These are phyloP conservation scores for Apiospora kogelbergensis DNA, from an alignment of 2,329 filamentous ascomycete species.

Conservation along the genomic window DNA sequence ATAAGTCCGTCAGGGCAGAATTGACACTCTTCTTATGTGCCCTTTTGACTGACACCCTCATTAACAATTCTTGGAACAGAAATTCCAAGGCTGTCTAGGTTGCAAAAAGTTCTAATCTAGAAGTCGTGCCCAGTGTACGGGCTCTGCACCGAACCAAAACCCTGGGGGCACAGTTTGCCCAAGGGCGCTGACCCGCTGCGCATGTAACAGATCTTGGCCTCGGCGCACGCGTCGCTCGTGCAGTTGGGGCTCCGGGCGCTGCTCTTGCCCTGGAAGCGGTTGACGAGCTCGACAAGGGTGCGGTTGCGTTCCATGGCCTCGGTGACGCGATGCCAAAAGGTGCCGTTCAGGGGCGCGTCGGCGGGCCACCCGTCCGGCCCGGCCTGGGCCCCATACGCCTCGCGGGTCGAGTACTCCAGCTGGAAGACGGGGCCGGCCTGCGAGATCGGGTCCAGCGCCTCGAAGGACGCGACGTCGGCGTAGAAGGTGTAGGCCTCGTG, in stretches of 20 bases:
- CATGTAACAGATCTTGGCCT: conserved; percentile 60
- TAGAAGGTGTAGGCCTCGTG: conserved; percentile 43
- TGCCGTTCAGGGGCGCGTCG: conserved; percentile 54
- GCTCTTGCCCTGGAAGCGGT: conserved; percentile 51
- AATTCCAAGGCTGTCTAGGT: neutral
- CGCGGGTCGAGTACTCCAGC: conserved; percentile 43
- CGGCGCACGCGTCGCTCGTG: conserved; percentile 48
- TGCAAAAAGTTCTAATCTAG: conserved; percentile 6
- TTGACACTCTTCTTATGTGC: neutral
- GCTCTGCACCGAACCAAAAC: conserved; percentile 42
- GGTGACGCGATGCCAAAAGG: conserved; percentile 59
- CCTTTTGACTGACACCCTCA: neutral
- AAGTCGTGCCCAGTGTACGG: conserved; percentile 36
- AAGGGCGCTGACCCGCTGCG: conserved; percentile 53
- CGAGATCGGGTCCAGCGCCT: conserved; percentile 27
- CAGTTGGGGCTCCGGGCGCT: conserved; percentile 52
- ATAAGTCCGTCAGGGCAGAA: too few relatives aligned
- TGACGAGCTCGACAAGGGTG: conserved; percentile 48
- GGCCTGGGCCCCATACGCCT: conserved; percentile 37
- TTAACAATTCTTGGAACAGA: neutral
- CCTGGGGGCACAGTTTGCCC: conserved; percentile 51
- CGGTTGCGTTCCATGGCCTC: conserved; percentile 54
- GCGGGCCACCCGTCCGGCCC: conserved; percentile 34
- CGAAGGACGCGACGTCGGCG: conserved; percentile 41
- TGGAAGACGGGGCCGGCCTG: conserved; percentile 36